Base-by-base conservation (phyloP, 768 basidiomycete species). In the Ephemerocybe angulata region DNA sequence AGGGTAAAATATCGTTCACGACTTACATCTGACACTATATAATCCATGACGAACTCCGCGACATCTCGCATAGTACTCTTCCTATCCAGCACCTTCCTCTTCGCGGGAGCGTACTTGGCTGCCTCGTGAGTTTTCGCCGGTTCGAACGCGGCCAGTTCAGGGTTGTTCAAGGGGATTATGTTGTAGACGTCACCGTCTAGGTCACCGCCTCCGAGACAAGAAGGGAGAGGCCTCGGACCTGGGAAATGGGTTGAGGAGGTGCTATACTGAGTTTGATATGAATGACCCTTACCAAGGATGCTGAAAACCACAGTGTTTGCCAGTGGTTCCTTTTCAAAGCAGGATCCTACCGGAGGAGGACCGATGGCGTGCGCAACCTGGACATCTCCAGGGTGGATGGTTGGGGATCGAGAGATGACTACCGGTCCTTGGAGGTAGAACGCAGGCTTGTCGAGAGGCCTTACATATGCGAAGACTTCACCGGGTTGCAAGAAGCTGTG, bases 231-330 rank as follows among this genome's bases (percentile, higher is more conserved):
- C 17, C 86, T 76, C 15, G 64, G 50, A 6, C 86, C 87, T 87
- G 49, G 2, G 44, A 38, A 37, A 33, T 49, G 24, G 5, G 38
- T n/a, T 25, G 15, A 29, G 7, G 21, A 41, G 8, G 33, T 19
- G 41, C 19, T 35, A 42, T 8, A n/a, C 35, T 21, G 40, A 25
- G 25, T n/a, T 19, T 6, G 29, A n/a, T 35, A 5, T 13, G 21
- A 41, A 17, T 13, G n/a, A 41, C 5, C 58, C 64, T 29, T 54
- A 82, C 86, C 86, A 61, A 74, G 60, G 6, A 77, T 73, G 27
- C 83, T 83, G 65, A 88, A 88, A 1, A 89, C 84, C 8, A 87
- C 75, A 0, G 82, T 82, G 60, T 88, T 87, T n/a, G 70, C 62
- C 11, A 85, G 67, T 4, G 76, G 73, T 63, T 85, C 82, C 22